Conservation (phyloP, 2,329 filamentous ascomycete genomes). For the Exophiala bonariae region DNA sequence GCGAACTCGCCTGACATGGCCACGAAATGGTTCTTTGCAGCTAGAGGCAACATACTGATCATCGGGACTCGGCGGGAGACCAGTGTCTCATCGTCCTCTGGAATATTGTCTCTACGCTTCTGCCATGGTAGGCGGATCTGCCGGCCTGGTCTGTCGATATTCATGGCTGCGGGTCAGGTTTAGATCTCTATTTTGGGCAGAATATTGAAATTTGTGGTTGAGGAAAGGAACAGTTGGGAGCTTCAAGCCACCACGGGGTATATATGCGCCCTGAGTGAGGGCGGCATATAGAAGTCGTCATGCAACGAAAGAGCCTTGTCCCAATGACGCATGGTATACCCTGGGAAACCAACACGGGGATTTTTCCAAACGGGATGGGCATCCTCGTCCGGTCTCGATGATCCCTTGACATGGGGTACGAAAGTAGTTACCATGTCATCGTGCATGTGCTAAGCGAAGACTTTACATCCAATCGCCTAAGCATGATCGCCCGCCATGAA, state of each 20-base stretch:
- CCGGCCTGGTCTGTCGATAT: slow-evolving; percentile 16
- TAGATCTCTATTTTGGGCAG: neutral
- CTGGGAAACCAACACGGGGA: neutral
- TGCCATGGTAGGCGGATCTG: slow-evolving; percentile 19
- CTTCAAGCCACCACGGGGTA: too few relatives aligned
- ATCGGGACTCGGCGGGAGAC: slow-evolving; percentile 21
- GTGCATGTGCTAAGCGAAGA: too few relatives aligned
- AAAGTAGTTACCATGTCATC: slow-evolving; percentile 2
- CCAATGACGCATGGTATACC: neutral
- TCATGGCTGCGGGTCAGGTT: slow-evolving; percentile 5
- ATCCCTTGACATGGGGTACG: neutral
- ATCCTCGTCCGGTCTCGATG: neutral
- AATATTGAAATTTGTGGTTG: too few relatives aligned
- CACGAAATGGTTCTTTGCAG: slow-evolving; percentile 32
- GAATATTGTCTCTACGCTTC: slow-evolving; percentile 14
- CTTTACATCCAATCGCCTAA: too few relatives aligned
- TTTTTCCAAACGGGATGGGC: neutral
- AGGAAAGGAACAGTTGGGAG: neutral
- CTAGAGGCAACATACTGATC: slow-evolving; percentile 7
- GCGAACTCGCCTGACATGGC: slow-evolving; percentile 51
- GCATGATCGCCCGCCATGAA: too few relatives aligned
- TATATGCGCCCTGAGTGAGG: neutral
- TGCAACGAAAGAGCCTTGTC: neutral
- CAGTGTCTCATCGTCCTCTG: slow-evolving; percentile 17
- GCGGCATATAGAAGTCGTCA: neutral